Evolutionary conservation across 495 filamentous ascomycete species (phyloP).

Genomic region (Penicillium lagena): DNA sequence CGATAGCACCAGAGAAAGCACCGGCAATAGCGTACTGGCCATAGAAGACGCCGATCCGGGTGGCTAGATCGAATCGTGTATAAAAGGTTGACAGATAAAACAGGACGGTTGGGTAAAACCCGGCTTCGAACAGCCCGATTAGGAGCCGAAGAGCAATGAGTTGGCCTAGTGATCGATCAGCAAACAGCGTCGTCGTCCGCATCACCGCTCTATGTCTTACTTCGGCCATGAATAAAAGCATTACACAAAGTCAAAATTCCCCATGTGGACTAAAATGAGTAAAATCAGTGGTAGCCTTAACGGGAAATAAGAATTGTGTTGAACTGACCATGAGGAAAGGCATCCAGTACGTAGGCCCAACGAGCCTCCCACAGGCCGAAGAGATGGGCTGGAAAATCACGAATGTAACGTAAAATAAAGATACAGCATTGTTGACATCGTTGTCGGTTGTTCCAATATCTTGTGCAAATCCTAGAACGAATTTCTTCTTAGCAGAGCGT

Average conservation of each 20-base stretch:
- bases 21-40: constrained; percentile 55
- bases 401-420: constrained; percentile 51
- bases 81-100: constrained; percentile 51
- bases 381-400: constrained; percentile 50
- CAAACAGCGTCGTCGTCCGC: neutral
- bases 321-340: constrained; percentile 42
- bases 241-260: constrained; percentile 44
- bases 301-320: too few species aligned
- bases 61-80: constrained; percentile 47
- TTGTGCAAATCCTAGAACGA: constrained; percentile 34
- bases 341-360: constrained; percentile 48
- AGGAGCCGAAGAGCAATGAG: neutral
- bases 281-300: neutral
- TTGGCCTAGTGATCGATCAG: neutral
- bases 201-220: constrained; percentile 6
- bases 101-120: constrained; percentile 26
- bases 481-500: too few species aligned
- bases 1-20: constrained; percentile 27
- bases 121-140: constrained; percentile 1
- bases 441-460: constrained; percentile 34
- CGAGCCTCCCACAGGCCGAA: constrained; percentile 44
- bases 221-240: constrained; percentile 27
- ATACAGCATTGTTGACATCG: constrained; percentile 49
- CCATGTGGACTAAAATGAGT: constrained; percentile 31
- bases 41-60: constrained; percentile 47